These are phyloP conservation scores for Fragaria iinumae DNA, from an alignment of 306 rosid species.

Conservation along the genomic window DNA sequence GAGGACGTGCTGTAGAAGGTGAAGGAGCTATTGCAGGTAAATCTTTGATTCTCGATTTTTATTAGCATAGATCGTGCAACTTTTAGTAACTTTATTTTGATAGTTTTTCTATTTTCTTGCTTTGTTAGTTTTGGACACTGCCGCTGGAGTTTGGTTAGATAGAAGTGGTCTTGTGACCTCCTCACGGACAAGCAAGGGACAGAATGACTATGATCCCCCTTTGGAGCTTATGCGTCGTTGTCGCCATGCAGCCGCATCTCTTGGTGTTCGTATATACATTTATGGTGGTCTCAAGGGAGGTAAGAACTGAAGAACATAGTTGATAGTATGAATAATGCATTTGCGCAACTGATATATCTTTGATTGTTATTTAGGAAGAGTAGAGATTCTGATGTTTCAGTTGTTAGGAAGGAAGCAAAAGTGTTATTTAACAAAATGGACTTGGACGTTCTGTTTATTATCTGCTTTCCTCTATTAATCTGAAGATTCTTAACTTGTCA, in stretches of 20 bases:
- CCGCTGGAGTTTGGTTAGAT: constrained; percentile 99
- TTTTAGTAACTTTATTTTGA: constrained; percentile 5
- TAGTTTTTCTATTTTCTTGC: not conserved
- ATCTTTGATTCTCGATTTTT: constrained; percentile 14
- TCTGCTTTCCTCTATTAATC: constrained; percentile 11
- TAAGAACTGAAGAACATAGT: constrained; percentile 30
- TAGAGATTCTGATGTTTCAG: constrained; percentile 12
- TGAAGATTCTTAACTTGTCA: not conserved
- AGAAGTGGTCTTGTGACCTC: constrained; percentile 91
- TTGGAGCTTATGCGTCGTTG: constrained; percentile 97
- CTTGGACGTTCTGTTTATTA: constrained; percentile 6
- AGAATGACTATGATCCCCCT: constrained; percentile 64
- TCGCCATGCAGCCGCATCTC: constrained; percentile 98
- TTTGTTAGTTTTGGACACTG: constrained; percentile 90
- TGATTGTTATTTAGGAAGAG: constrained; percentile 5
- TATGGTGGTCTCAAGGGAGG: constrained; percentile 98
- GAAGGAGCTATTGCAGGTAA: constrained; percentile 92
- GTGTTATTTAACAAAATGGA: constrained; percentile 20
- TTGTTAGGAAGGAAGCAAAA: constrained; percentile 17
- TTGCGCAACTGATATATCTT: constrained; percentile 12
- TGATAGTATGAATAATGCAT: constrained; percentile 20
- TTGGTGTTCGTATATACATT: constrained; percentile 73
- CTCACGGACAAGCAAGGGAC: constrained; percentile 72
- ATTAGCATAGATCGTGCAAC: constrained; percentile 18
- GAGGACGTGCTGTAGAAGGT: constrained; percentile 96